Evolutionary conservation across 371 early-diverging fungal genomes (phyloP).

Genomic region (Mucor mucedo): DNA sequence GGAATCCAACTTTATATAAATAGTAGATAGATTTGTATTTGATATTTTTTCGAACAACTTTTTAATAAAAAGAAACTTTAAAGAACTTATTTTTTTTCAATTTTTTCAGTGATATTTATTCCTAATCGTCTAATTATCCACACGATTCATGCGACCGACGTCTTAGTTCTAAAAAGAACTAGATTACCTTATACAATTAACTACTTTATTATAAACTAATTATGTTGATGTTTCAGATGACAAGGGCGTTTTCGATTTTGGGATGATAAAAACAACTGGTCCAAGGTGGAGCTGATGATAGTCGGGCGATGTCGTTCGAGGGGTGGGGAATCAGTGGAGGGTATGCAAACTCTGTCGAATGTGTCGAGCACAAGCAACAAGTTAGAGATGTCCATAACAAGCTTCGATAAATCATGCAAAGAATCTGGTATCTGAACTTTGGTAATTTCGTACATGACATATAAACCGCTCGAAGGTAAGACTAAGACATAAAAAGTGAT

Average conservation of each 20-base stretch:
- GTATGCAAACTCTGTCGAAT: constrained; percentile 25
- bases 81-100: background rate
- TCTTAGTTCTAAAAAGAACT: no score
- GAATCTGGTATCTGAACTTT: constrained; percentile 23
- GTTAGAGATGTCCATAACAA: constrained; percentile 23
- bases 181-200: no score
- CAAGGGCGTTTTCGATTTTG: constrained; percentile 14
- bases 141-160: no score
- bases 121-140: no score
- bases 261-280: no score
- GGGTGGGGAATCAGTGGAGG: constrained; percentile 15
- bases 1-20: no score
- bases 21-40: background rate
- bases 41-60: background rate
- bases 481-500: constrained; percentile 29
- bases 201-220: constrained; percentile 11
- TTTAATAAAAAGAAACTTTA: background rate
- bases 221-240: constrained; percentile 12
- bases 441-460: constrained; percentile 24
- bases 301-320: constrained; percentile 26
- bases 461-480: constrained; percentile 24
- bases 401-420: constrained; percentile 23
- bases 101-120: no score
- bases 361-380: constrained; percentile 20
- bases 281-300: constrained; percentile 2